phyloP scores from a whole-genome alignment of 371 early-diverging fungal genomes.

The Mitosporidium daphniae region DNA sequence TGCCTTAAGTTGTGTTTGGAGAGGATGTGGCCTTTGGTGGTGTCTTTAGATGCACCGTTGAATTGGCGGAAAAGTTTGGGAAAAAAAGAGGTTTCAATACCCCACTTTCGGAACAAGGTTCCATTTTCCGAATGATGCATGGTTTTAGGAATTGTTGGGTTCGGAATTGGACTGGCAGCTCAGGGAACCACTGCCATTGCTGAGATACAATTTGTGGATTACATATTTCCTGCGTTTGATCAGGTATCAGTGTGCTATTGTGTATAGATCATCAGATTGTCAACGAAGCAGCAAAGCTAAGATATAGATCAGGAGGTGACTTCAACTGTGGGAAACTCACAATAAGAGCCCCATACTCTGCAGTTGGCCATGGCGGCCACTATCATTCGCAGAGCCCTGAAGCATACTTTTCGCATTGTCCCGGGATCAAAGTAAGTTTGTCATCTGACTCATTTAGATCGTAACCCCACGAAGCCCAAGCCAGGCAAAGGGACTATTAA shows the following conservation, averaged over 20 bases:
- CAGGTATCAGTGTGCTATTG: conserved; percentile 19
- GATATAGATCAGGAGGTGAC: conserved; percentile 64
- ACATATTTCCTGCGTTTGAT: conserved; percentile 84
- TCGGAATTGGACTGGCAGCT: conserved; percentile 80
- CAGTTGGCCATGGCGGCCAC: conserved; percentile 82
- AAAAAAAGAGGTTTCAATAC: conserved; percentile 1
- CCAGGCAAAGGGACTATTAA: conserved; percentile 70
- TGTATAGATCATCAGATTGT: conserved; percentile 16
- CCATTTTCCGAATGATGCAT: conserved; percentile 74
- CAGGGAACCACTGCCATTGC: conserved; percentile 82
- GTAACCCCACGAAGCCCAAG: conserved; percentile 68
- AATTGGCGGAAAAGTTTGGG: conserved; percentile 54
- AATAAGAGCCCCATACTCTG: conserved; percentile 53
- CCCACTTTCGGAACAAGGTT: conserved; percentile 31
- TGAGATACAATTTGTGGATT: conserved; percentile 91
- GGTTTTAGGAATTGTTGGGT: conserved; percentile 86
- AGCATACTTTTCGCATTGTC: conserved; percentile 69
- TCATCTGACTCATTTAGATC: conserved; percentile 8
- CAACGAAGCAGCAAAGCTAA: conserved; percentile 87
- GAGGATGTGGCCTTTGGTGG: conserved; percentile 92
- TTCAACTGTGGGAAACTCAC: conserved; percentile 67
- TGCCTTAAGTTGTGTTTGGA: conserved; percentile 38
- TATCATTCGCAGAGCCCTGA: conserved; percentile 85
- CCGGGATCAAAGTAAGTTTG: conserved; percentile 29
- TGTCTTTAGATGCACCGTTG: conserved; percentile 71